Evolutionary conservation across 2,329 filamentous ascomycete species (phyloP).

Genomic region (Arthrobotrys iridis): DNA sequence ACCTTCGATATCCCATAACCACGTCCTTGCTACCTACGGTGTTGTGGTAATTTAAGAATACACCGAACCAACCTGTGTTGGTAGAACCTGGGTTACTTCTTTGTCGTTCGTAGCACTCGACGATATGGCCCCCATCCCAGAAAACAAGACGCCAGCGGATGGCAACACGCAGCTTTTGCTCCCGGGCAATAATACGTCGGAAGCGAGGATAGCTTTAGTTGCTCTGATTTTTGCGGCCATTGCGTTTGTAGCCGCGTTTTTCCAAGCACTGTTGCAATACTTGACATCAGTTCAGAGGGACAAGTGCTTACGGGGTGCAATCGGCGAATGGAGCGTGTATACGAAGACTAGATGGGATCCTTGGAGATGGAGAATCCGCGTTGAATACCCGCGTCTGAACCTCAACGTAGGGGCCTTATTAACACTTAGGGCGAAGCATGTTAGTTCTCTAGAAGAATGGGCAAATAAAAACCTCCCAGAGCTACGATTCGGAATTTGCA

Average conservation of each 20-base stretch:
- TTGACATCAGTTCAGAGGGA: slow-evolving; percentile 31
- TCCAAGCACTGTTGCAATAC: slow-evolving; percentile 37
- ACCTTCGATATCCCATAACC: too few relatives aligned
- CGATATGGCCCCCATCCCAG: not conserved
- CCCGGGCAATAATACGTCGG: not conserved
- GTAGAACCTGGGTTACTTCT: too few relatives aligned
- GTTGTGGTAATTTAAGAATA: too few relatives aligned
- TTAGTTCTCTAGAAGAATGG: not conserved
- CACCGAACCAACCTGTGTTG: too few relatives aligned
- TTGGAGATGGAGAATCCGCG: slow-evolving; percentile 15
- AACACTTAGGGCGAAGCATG: not conserved
- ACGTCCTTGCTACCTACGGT: too few relatives aligned
- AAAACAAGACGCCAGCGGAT: not conserved
- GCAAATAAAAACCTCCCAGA: not conserved
- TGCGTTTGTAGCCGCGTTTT: slow-evolving; percentile 21
- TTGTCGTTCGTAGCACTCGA: too few relatives aligned
- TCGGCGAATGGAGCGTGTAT: slow-evolving; percentile 7
- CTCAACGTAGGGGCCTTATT: not conserved
- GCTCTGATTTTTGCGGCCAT: slow-evolving; percentile 33
- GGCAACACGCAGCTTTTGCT: not conserved
- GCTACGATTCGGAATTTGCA: not conserved
- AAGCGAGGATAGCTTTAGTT: slow-evolving; percentile 3
- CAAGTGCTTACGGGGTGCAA: slow-evolving; percentile 32
- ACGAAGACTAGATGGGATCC: slow-evolving; percentile 34
- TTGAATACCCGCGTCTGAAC: slow-evolving; percentile 12